These are phyloP conservation scores for Thuidium tamariscinum DNA, from an alignment of 225 moss, liverwort and hornwort genomes.

Conservation along the genomic window DNA sequence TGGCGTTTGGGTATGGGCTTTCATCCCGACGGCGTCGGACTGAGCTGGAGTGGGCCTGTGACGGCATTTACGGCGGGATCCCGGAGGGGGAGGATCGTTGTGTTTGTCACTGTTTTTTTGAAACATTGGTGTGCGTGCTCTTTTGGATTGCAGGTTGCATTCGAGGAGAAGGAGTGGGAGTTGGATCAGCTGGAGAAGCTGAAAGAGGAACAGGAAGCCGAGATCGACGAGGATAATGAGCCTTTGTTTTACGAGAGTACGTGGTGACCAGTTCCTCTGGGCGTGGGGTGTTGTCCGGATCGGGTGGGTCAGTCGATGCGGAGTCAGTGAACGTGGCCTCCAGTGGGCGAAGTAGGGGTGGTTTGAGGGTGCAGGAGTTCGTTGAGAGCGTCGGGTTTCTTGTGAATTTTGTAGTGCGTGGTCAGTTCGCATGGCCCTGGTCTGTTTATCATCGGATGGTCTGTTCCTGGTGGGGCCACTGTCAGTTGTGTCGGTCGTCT, in stretches of 20 bases:
- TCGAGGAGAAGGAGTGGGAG: conserved; percentile 98
- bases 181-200: conserved; percentile 95
- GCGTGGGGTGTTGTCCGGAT: background rate
- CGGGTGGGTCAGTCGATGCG: background rate
- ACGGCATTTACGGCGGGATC: too few species aligned
- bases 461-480: background rate
- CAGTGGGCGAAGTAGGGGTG: background rate
- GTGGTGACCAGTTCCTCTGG: background rate
- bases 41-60: background rate
- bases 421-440: background rate
- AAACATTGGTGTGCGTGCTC: background rate
- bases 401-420: background rate
- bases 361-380: background rate
- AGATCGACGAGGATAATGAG: conserved; percentile 97
- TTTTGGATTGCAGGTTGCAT: conserved; percentile 24
- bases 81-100: background rate
- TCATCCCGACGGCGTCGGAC: background rate
- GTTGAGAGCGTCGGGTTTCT: background rate
- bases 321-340: background rate
- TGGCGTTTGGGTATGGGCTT: background rate
- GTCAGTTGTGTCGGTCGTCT: background rate
- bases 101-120: background rate
- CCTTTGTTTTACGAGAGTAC: conserved; percentile 91
- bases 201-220: conserved; percentile 98
- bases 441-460: background rate